Percentiles rank a stretch among this genome's conserved stretches.
These are phyloP conservation scores for Candida gorgasii DNA, from an alignment of 805 yeast species.

Conservation along the genomic window DNA sequence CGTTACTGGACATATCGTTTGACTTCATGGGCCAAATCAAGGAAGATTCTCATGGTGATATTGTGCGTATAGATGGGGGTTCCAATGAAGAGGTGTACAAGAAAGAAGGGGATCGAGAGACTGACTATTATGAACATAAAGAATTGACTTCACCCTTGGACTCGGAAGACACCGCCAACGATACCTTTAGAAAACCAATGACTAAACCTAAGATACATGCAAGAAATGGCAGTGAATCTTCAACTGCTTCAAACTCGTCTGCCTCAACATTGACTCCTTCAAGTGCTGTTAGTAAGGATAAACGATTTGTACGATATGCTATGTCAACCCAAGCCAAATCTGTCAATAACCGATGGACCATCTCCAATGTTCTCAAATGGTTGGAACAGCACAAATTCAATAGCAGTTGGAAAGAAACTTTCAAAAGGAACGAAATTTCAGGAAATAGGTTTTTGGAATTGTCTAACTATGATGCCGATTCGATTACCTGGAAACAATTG, in stretches of 20 bases:
- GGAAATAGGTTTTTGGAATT: constrained; percentile 68
- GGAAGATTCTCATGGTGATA: not conserved
- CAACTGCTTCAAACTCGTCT: constrained; percentile 31
- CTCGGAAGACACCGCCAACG: not conserved
- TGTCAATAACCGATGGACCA: constrained; percentile 60
- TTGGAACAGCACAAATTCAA: constrained; percentile 67
- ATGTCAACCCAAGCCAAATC: constrained; percentile 36
- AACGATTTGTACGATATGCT: constrained; percentile 43
- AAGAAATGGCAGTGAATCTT: constrained; percentile 38
- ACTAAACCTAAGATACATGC: constrained; percentile 9
- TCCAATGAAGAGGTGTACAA: not conserved
- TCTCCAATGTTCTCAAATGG: constrained; percentile 69
- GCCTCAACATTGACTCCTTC: constrained; percentile 31
- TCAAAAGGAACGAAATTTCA: constrained; percentile 54
- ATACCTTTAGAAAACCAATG: not conserved
- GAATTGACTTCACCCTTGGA: not conserved
- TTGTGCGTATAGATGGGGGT: no score
- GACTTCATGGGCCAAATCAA: constrained; percentile 7
- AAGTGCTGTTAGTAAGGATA: constrained; percentile 33
- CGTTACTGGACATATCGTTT: constrained; percentile 9
- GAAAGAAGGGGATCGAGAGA: not conserved
- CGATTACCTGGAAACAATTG: constrained; percentile 48
- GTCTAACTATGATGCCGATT: constrained; percentile 58
- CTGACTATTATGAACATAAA: not conserved
- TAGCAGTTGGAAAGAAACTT: constrained; percentile 69